Percentiles rank a stretch among this genome's conserved stretches.
These are phyloP conservation scores for Dictyostelium firmibasis DNA, from an alignment of 78 protist genomes.

Conservation along the genomic window DNA sequence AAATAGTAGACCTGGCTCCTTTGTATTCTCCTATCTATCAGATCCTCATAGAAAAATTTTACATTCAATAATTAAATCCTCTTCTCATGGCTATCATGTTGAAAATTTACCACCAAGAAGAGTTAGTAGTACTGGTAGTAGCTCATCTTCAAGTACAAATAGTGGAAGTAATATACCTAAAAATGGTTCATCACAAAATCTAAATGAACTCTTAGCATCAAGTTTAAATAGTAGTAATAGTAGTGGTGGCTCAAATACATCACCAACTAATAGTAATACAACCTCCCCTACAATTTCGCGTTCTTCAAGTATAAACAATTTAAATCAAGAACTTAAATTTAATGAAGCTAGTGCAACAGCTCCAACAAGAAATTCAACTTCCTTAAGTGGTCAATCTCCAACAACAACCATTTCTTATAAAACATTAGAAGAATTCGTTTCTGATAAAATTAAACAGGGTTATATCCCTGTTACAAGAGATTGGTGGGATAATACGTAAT, in stretches of 20 bases:
- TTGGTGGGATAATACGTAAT: neutral
- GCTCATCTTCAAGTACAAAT: neutral
- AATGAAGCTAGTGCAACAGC: neutral
- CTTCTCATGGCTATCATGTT: slow-evolving; percentile 46
- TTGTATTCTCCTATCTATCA: slow-evolving; percentile 66
- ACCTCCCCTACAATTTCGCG: slow-evolving; percentile 12
- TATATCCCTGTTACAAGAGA: slow-evolving; percentile 33
- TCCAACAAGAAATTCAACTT: neutral
- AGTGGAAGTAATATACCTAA: neutral
- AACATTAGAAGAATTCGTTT: slow-evolving; percentile 57
- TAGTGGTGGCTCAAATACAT: neutral
- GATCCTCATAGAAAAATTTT: slow-evolving; percentile 43
- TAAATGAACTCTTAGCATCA: neutral
- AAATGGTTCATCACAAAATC: neutral
- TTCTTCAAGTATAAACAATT: neutral
- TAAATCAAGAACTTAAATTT: neutral
- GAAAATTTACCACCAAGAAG: slow-evolving; percentile 66
- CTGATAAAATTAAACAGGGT: slow-evolving; percentile 69
- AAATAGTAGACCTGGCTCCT: slow-evolving; percentile 64
- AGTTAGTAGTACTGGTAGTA: neutral
- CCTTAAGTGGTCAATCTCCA: neutral
- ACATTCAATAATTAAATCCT: slow-evolving; percentile 54
- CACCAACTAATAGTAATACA: neutral
- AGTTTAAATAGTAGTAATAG: neutral
- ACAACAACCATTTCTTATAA: neutral